These are phyloP conservation scores for Xylaria intraflava DNA, from an alignment of 495 filamentous ascomycete species.

Conservation along the genomic window DNA sequence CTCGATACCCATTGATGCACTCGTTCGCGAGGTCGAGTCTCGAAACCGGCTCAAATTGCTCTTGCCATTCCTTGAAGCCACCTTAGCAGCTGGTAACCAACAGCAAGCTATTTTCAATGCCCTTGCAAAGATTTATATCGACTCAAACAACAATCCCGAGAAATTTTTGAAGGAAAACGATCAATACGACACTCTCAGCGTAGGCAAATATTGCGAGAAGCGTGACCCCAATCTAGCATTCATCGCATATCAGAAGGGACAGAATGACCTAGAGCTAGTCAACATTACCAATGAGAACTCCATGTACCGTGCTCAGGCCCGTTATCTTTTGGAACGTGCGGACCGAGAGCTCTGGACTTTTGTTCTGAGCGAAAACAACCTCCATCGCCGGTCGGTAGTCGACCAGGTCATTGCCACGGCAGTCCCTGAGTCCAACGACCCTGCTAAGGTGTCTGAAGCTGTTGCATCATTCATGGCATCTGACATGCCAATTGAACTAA, in stretches of 20 bases:
- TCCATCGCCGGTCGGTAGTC: slow-evolving; percentile 84
- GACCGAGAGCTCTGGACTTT: slow-evolving; percentile 92
- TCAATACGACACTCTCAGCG: slow-evolving; percentile 83
- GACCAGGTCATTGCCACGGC: slow-evolving; percentile 97
- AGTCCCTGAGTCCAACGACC: slow-evolving; percentile 88
- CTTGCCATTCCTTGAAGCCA: slow-evolving; percentile 92
- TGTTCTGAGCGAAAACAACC: slow-evolving; percentile 90
- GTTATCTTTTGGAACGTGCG: slow-evolving; percentile 86
- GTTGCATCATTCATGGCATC: slow-evolving; percentile 86
- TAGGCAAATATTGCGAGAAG: slow-evolving; percentile 99
- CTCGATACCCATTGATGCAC: slow-evolving; percentile 89
- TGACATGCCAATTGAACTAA: slow-evolving; percentile 89
- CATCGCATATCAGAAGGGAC: slow-evolving; percentile 93
- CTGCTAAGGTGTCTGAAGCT: slow-evolving; percentile 90
- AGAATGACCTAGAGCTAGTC: slow-evolving; percentile 95
- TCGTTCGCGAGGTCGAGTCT: slow-evolving; percentile 90
- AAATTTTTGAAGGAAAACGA: slow-evolving; percentile 98
- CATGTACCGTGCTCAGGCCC: slow-evolving; percentile 96
- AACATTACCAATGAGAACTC: slow-evolving; percentile 98
- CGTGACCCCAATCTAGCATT: slow-evolving; percentile 94
- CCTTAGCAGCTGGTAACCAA: slow-evolving; percentile 83
- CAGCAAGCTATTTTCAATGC: slow-evolving; percentile 98
- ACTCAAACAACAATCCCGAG: slow-evolving; percentile 98
- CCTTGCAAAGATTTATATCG: slow-evolving; percentile 99
- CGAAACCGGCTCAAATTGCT: slow-evolving; percentile 94